Evolutionary conservation across 2,329 filamentous ascomycete species (phyloP).

Genomic region (Didymella pomorum): DNA sequence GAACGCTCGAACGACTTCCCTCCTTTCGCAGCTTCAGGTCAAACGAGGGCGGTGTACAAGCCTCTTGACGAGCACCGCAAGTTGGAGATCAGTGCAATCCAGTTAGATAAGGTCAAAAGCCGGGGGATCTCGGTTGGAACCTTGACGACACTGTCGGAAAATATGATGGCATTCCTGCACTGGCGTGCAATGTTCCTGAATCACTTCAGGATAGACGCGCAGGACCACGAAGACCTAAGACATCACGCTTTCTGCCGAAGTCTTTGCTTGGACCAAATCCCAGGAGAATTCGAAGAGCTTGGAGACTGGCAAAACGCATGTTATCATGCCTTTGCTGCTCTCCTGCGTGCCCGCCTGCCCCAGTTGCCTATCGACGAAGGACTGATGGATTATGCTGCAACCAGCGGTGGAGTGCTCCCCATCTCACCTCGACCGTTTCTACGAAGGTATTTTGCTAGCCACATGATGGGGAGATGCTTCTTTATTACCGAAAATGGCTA

Average conservation of each 20-base stretch:
- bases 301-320: background rate
- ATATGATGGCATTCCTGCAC: constrained; percentile 2
- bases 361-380: too few relatives aligned
- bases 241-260: background rate
- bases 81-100: background rate
- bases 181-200: background rate
- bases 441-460: background rate
- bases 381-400: too few relatives aligned
- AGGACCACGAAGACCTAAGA: background rate
- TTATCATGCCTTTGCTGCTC: background rate
- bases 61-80: background rate
- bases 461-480: constrained; percentile 7
- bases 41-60: background rate
- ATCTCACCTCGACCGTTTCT: too few relatives aligned
- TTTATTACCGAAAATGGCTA: background rate
- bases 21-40: too few relatives aligned
- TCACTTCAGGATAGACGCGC: too few relatives aligned
- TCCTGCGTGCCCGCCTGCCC: background rate
- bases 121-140: constrained; percentile 1
- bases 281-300: background rate
- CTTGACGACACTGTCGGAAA: background rate
- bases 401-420: background rate
- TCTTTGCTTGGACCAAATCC: background rate
- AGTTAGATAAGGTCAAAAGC: background rate
- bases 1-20: background rate